A percentile compares a stretch with the other conserved stretches of the same genome.
phyloP scores from a whole-genome alignment of 768 basidiomycete genomes.

The Mycena capillaripes region DNA sequence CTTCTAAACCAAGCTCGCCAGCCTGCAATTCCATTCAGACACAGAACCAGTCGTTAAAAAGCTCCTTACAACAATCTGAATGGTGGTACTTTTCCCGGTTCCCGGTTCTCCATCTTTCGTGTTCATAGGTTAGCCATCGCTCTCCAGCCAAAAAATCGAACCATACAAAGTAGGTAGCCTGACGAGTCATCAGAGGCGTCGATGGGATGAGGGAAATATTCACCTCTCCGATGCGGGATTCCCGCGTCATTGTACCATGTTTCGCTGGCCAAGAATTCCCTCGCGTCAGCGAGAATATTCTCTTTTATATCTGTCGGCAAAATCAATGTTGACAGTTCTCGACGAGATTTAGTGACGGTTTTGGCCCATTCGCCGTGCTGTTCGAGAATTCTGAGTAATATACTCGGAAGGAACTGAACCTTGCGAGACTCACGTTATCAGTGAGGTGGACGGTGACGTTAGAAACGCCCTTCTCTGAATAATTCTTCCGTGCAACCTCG shows the following conservation, averaged over 20 bases:
- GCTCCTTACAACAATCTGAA: background rate
- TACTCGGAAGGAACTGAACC: background rate
- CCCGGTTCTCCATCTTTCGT: conserved; percentile 33
- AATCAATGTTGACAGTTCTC: conserved; percentile 31
- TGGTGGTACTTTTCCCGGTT: conserved; percentile 33
- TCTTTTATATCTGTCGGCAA: conserved; percentile 31
- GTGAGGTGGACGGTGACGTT: conserved; percentile 27
- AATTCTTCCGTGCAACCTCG: conserved; percentile 6
- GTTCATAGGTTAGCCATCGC: background rate
- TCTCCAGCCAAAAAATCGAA: background rate
- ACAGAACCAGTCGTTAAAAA: too few relatives aligned
- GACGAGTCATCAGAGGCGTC: background rate
- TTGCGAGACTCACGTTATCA: conserved; percentile 18
- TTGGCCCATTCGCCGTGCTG: conserved; percentile 34
- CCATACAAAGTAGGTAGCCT: conserved; percentile 30
- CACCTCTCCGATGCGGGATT: conserved; percentile 37
- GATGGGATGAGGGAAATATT: background rate
- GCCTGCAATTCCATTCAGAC: conserved; percentile 15
- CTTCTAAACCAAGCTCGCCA: conserved; percentile 33
- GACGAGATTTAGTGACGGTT: conserved; percentile 28
- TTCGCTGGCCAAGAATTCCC: conserved; percentile 35
- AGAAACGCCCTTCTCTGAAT: conserved; percentile 9
- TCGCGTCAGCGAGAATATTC: conserved; percentile 31
- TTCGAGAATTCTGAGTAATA: background rate
- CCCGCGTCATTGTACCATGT: conserved; percentile 35